Base-by-base conservation (phyloP, 2,329 filamentous ascomycete genomes). In the Microthyrium microscopicum region DNA sequence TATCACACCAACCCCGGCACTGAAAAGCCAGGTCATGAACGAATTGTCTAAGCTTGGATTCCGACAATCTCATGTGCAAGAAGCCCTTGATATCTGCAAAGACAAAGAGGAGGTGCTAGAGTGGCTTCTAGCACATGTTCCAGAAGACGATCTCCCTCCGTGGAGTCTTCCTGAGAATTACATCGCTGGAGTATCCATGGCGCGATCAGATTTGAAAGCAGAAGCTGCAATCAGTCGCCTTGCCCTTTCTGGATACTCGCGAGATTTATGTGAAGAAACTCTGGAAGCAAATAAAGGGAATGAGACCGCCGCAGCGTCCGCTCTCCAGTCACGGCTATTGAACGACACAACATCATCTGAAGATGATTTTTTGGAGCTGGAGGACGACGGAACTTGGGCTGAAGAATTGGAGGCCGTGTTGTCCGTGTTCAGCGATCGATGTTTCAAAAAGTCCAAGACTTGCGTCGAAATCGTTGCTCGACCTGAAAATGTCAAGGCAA, bases 71-170 rank as follows among this genome's bases (percentile, higher is more conserved):
- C 89, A 98, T 49, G 71, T 85, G 26, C 74, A 91, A 48, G 89
- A 98, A 56, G 87, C 89, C 6, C 71, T 80, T 1, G 73, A 73
- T 28, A 73, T 85, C 46, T 94, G 85, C 59, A 91, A 87, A 53
- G 84, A 93, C 50, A 69, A 78, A 20, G 85, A 94, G 51, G 89
- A 98, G 56, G 77, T 83, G 12, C 65, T 98, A 3, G 87, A 95
- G 52, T 98, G 89, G 89, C 66, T 98, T 12, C 67, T 98, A 31
- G 85, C 95, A 33, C 87, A 98, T 54, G 84, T 98, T 3, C 89
- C 89, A 1, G 89, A 98, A 50, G 89, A 98, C 50, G 89, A 95
- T 47, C 60, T 95, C n/a, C 89, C 89, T 1, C 64, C 70, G 5
- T 95, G 87, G 84, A 82, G 82, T 44, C 60, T 98, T 26, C 89